phyloP scores from a whole-genome alignment of 768 basidiomycete genomes.

The Glaciozyma martinii region DNA sequence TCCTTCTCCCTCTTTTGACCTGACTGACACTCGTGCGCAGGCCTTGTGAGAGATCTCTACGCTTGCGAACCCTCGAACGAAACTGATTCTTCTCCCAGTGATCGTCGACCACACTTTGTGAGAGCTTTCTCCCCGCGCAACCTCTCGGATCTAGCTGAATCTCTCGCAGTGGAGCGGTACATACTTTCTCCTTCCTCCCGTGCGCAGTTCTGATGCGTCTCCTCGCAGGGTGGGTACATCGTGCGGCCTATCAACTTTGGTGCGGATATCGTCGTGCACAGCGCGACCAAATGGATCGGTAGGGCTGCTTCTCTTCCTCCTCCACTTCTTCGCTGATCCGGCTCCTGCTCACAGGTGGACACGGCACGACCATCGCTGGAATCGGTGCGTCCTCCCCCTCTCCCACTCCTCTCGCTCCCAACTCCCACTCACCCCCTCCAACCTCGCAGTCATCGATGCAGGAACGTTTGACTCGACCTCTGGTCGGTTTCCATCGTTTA shows the following conservation, averaged over 20 bases:
- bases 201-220: neutral
- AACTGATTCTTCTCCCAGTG: conserved; percentile 30
- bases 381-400: neutral
- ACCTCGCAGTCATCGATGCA: conserved; percentile 35
- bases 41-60: too few species aligned
- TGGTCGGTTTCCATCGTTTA: too few species aligned
- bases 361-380: conserved; percentile 58
- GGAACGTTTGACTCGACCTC: too few species aligned
- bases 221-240: conserved; percentile 45
- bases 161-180: too few species aligned
- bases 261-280: conserved; percentile 73
- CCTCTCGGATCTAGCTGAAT: too few species aligned
- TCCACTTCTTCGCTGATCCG: neutral
- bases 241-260: conserved; percentile 61
- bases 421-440: neutral
- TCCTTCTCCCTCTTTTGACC: conserved; percentile 44
- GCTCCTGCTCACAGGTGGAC: conserved; percentile 7
- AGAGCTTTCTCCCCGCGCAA: neutral
- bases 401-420: neutral
- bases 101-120: neutral
- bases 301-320: conserved; percentile 39
- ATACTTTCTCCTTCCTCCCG: too few species aligned
- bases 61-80: conserved; percentile 50
- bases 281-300: conserved; percentile 70
- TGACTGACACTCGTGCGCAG: too few species aligned